Conservation (phyloP, 306 rosid genomes). For the Potentilla sterilis region DNA sequence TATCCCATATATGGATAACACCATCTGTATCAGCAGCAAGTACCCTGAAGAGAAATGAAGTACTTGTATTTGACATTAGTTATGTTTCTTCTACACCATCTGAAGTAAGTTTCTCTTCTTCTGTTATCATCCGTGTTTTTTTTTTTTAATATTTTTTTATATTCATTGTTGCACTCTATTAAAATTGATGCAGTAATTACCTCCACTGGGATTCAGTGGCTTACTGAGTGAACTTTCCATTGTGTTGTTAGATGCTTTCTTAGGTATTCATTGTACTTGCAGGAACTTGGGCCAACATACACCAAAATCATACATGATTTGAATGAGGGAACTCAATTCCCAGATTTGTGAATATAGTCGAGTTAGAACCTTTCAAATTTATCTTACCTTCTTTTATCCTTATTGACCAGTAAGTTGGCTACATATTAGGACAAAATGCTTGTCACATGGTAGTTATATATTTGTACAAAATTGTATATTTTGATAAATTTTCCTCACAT, state of each 20-base stretch:
- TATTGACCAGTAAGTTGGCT: not conserved
- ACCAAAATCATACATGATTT: not conserved
- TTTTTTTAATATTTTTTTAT: too few relatives aligned
- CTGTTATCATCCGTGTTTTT: not conserved
- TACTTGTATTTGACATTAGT: conserved; percentile 66
- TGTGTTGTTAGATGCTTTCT: conserved; percentile 1
- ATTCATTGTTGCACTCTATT: not conserved
- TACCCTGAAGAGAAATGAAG: conserved; percentile 61
- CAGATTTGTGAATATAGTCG: not conserved
- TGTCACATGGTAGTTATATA: not conserved
- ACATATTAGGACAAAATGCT: not conserved
- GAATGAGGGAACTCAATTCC: not conserved
- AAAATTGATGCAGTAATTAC: not conserved
- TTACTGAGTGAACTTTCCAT: conserved; percentile 9
- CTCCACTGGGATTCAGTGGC: conserved; percentile 14
- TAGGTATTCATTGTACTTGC: not conserved
- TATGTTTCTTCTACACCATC: conserved; percentile 67
- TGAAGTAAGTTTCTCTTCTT: conserved; percentile 48
- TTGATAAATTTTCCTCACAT: conserved; percentile 5
- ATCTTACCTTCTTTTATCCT: not conserved
- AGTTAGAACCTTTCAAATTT: conserved; percentile 4
- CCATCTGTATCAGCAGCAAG: conserved; percentile 81
- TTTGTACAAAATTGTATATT: not conserved
- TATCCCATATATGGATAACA: conserved; percentile 74
- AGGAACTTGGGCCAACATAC: not conserved